Percentiles rank a stretch among this genome's conserved stretches.
Conservation (phyloP, 805 yeast species). For the Tetrapisispora nanseiensis region DNA sequence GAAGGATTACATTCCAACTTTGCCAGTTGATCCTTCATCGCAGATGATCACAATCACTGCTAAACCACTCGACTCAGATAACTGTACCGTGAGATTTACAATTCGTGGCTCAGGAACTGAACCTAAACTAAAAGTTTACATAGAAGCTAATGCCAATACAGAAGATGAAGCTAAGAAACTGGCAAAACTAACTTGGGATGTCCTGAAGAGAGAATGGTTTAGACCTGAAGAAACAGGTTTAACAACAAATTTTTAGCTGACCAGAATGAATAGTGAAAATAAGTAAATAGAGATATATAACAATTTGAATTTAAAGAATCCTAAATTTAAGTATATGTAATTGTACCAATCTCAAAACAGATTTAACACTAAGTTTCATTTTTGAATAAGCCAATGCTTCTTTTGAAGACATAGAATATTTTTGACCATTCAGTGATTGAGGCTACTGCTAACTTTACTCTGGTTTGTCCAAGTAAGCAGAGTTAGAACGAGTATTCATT, state of each 20-base stretch:
- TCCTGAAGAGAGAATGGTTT: conserved; percentile 56
- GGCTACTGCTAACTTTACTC: too few relatives aligned
- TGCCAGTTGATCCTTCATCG: conserved; percentile 63
- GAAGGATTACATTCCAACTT: conserved; percentile 41
- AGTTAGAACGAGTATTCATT: too few relatives aligned
- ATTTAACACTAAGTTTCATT: too few relatives aligned
- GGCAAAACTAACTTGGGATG: conserved; percentile 61
- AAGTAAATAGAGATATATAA: too few relatives aligned
- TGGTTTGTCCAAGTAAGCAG: too few relatives aligned
- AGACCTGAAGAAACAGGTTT: conserved; percentile 44
- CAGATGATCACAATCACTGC: conserved; percentile 79
- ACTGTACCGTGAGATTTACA: conserved; percentile 44
- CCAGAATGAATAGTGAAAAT: background rate
- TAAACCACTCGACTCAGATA: conserved; percentile 5
- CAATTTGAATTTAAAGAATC: too few relatives aligned
- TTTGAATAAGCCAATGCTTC: too few relatives aligned
- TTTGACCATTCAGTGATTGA: too few relatives aligned
- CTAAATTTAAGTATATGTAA: too few relatives aligned
- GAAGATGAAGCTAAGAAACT: conserved; percentile 39
- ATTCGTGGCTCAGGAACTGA: conserved; percentile 95
- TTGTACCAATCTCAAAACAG: too few relatives aligned
- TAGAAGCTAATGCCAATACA: conserved; percentile 56
- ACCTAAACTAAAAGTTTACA: conserved; percentile 85
- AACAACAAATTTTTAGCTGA: conserved; percentile 10
- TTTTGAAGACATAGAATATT: too few relatives aligned